These are phyloP conservation scores for Annulohypoxylon moriforme DNA, from an alignment of 495 filamentous ascomycete genomes.

Conservation along the genomic window DNA sequence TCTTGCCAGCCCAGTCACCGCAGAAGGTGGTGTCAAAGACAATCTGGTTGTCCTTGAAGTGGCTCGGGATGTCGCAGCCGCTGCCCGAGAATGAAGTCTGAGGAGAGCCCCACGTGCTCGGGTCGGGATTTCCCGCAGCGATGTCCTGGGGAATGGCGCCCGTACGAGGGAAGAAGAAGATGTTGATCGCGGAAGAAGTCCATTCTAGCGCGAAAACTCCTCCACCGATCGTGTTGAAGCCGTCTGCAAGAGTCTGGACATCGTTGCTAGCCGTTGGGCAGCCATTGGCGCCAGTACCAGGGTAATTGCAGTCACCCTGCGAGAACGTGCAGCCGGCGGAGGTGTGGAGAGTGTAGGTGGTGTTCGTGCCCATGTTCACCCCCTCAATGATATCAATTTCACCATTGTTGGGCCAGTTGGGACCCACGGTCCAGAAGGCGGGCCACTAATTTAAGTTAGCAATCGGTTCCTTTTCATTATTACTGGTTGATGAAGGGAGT, in stretches of 20 bases:
- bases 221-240: slow-evolving; percentile 78
- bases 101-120: slow-evolving; percentile 73
- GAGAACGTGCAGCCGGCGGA: slow-evolving; percentile 67
- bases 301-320: slow-evolving; percentile 65
- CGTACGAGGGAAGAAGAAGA: slow-evolving; percentile 81
- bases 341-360: slow-evolving; percentile 83
- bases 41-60: slow-evolving; percentile 79
- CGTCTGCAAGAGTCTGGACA: slow-evolving; percentile 69
- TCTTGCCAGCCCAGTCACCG: slow-evolving; percentile 86
- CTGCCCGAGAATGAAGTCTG: slow-evolving; percentile 69
- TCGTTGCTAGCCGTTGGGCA: slow-evolving; percentile 57
- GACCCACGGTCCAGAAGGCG: slow-evolving; percentile 76
- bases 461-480: background rate
- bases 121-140: slow-evolving; percentile 67
- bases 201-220: slow-evolving; percentile 85
- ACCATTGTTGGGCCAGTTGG: slow-evolving; percentile 79
- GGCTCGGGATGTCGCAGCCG: slow-evolving; percentile 70
- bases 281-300: slow-evolving; percentile 62
- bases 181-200: slow-evolving; percentile 71
- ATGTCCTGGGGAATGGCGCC: slow-evolving; percentile 66
- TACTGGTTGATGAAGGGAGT: background rate
- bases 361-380: slow-evolving; percentile 73
- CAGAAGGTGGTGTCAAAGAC: slow-evolving; percentile 89
- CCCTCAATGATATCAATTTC: slow-evolving; percentile 96
- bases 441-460: slow-evolving; percentile 55